These are phyloP conservation scores for Leucaena leucocephala DNA, from an alignment of 306 rosid species.

Conservation along the genomic window DNA sequence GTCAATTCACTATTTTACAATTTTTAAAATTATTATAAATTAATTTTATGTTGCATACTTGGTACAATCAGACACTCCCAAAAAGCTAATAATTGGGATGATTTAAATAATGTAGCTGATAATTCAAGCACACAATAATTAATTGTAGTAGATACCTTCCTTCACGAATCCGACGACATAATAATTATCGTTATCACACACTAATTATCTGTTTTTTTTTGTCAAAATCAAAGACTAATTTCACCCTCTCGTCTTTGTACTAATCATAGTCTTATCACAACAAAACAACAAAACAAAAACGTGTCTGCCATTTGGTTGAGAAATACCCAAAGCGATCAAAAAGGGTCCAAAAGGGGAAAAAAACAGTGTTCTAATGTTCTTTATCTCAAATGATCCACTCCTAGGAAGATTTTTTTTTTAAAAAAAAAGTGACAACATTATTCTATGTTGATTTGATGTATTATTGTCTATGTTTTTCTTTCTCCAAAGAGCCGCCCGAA, in stretches of 20 bases:
- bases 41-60: neutral
- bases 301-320: neutral
- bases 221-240: conserved; percentile 4
- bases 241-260: neutral
- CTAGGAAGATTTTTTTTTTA: too few species aligned
- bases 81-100: neutral
- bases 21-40: too few species aligned
- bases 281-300: neutral
- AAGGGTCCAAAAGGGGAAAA: neutral
- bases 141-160: neutral
- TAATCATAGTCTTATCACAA: neutral
- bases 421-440: too few species aligned
- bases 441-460: too few species aligned
- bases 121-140: neutral
- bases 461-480: too few species aligned
- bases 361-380: neutral
- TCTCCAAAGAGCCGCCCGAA: too few species aligned
- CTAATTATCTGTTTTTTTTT: neutral
- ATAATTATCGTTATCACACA: neutral
- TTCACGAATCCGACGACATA: too few species aligned
- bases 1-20: too few species aligned
- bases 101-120: neutral
- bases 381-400: too few species aligned
- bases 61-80: neutral
- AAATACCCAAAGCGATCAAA: neutral